phyloP scores from a whole-genome alignment of 345 rosid genomes.

The Rubroshorea leprosula region DNA sequence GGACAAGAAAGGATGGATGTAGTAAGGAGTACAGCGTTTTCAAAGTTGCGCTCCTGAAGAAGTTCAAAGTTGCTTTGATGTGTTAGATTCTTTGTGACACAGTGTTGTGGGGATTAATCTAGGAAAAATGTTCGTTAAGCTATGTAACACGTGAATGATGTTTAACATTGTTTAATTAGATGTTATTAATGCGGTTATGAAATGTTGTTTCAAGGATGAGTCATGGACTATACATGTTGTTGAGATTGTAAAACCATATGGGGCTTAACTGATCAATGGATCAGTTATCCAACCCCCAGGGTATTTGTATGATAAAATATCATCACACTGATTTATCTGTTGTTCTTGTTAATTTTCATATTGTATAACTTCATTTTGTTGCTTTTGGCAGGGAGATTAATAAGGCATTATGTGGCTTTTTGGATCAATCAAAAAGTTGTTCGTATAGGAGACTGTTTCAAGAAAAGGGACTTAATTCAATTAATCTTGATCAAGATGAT shows the following conservation, averaged over 20 bases:
- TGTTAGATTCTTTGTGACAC: too few species aligned
- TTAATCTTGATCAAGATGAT: slow-evolving; percentile 21
- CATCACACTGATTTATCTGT: not conserved
- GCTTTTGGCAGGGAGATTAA: slow-evolving; percentile 67
- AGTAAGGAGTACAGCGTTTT: not conserved
- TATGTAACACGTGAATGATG: not conserved
- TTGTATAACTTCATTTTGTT: slow-evolving; percentile 16
- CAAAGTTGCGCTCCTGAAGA: not conserved
- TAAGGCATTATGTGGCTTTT: slow-evolving; percentile 91
- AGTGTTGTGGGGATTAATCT: too few species aligned
- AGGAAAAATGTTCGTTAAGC: not conserved
- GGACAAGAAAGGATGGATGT: not conserved
- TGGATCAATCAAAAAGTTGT: slow-evolving; percentile 37
- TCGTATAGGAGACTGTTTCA: slow-evolving; percentile 29
- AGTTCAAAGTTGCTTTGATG: not conserved
- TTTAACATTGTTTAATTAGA: not conserved
- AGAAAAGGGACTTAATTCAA: slow-evolving; percentile 23
- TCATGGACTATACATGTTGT: not conserved
- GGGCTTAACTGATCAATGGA: not conserved
- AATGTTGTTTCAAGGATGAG: not conserved
- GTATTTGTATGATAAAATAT: not conserved
- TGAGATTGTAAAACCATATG: not conserved
- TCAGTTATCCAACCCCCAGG: not conserved
- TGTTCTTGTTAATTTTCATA: not conserved
- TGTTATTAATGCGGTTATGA: not conserved